Base-by-base conservation (phyloP, 2,329 filamentous ascomycete species). In the Thelonectria blattea region DNA sequence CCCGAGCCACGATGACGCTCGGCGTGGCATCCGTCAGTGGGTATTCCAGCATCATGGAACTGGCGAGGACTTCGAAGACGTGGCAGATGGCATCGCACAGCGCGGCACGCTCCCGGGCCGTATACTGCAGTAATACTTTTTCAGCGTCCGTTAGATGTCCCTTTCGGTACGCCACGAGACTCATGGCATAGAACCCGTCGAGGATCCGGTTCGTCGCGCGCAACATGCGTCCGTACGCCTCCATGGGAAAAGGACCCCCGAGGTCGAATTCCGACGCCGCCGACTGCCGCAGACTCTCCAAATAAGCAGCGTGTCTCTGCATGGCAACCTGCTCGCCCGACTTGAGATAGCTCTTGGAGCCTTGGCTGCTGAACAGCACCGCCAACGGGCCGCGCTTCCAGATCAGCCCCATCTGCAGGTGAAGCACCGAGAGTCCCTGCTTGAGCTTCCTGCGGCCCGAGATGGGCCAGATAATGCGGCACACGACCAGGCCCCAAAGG, bases 181-280 rank as follows among this genome's bases (percentile, higher is more conserved):
- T 96, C 92, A 99, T 97, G 51, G 93, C 92, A 71, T 98, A 93
- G 74, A 98, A 97, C 15, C 91, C 90, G 75, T 97, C 93, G 1
- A 98, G 86, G 75, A 97, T 91, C 18, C 90, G 88, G 61, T 89
- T 88, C 0, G 93, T 97, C 7, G 89, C 89, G 24, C 86, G 85
- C 69, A 98, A 82, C 52, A 98, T 90, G 18, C 88, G 85, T 1
- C 85, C 86, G 71, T 91, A 93, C 5, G 87, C 84, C 24, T 85
- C 86, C 66, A 88, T 84, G 0, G 93, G 92, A 65, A 99, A 98
- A 0, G 93, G 92, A 0, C 93, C 91, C 22, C 88, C 86, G 1
- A 99, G 82, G 73, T 96, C 91, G 68, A 96, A 96, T 74, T 99
- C 95, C 17, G 87, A 90, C 1, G 84, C 81, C 0, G 93, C 93